A percentile compares a stretch with the other conserved stretches of the same genome.
Conservation (phyloP, 1,284 basidiomycete species). For the Malassezia japonica region DNA sequence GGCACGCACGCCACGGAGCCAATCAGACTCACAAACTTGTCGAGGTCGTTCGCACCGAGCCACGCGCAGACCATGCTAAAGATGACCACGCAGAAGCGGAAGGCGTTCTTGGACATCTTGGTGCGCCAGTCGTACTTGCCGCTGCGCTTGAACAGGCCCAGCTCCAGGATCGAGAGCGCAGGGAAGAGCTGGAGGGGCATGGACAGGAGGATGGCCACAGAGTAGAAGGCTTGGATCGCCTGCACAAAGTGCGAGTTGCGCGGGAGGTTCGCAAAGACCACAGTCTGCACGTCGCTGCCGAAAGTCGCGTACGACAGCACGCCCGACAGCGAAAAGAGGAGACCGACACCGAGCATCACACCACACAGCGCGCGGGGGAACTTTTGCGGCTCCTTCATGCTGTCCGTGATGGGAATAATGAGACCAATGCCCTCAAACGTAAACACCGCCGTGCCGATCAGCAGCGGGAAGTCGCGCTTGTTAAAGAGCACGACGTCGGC, state of each 20-base stretch:
- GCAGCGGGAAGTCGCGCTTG: constrained; percentile 71
- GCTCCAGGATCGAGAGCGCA: constrained; percentile 91
- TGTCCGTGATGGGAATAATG: constrained; percentile 92
- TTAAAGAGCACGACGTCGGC: constrained; percentile 83
- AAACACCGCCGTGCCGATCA: constrained; percentile 95
- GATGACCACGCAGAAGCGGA: constrained; percentile 68
- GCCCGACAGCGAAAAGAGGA: constrained; percentile 80
- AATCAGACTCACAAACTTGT: constrained; percentile 92
- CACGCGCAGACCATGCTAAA: constrained; percentile 69
- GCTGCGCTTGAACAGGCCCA: constrained; percentile 70
- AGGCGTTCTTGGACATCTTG: constrained; percentile 80
- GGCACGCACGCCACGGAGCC: constrained; percentile 91
- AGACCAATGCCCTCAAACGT: constrained; percentile 96
- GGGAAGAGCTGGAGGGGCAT: constrained; percentile 87
- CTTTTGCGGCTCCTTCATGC: constrained; percentile 80
- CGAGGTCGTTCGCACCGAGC: constrained; percentile 76
- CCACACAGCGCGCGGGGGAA: constrained; percentile 80
- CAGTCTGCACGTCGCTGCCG: constrained; percentile 77
- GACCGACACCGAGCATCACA: constrained; percentile 73
- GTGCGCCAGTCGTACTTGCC: constrained; percentile 76
- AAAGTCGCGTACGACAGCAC: constrained; percentile 79
- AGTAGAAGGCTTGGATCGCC: constrained; percentile 56
- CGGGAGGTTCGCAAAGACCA: constrained; percentile 89
- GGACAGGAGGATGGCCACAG: constrained; percentile 78
- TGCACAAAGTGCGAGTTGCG: constrained; percentile 77